Percentiles rank a stretch among this genome's conserved stretches.
Evolutionary conservation across 495 filamentous ascomycete genomes (phyloP).

Genomic region (Xylaria longipes): DNA sequence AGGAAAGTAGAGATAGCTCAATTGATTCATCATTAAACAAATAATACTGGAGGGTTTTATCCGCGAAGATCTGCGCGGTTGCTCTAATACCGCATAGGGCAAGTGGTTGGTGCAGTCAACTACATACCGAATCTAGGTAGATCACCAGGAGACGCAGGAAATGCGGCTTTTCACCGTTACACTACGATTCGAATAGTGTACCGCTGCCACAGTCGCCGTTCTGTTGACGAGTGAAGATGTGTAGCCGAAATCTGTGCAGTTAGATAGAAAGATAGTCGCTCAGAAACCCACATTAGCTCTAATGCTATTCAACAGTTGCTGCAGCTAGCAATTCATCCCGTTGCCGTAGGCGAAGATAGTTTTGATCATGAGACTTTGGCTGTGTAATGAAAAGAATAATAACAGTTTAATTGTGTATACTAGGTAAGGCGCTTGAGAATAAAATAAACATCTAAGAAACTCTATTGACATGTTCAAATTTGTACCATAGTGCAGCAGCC

Average conservation of each 20-base stretch:
- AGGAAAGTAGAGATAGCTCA: neutral
- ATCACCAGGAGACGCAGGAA: slow-evolving; percentile 3
- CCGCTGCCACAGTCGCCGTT: neutral
- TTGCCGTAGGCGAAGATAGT: neutral
- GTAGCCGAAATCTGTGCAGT: neutral
- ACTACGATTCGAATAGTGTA: neutral
- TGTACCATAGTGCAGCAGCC: neutral
- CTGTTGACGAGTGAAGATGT: neutral
- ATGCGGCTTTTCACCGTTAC: neutral
- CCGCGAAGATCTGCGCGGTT: neutral
- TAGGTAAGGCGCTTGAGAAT: neutral
- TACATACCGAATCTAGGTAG: too few species aligned
- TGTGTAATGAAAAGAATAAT: neutral
- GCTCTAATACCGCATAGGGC: neutral
- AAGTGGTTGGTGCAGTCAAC: neutral
- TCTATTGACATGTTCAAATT: neutral
- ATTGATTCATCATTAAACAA: neutral
- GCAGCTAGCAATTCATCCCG: neutral
- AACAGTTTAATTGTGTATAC: slow-evolving; percentile 1
- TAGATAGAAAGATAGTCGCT: neutral
- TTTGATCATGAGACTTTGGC: neutral
- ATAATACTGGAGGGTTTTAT: neutral
- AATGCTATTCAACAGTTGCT: neutral
- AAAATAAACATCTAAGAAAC: neutral
- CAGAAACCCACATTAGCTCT: neutral